Base-by-base conservation (phyloP, 805 yeast species). In the Myxozyma udenii region DNA sequence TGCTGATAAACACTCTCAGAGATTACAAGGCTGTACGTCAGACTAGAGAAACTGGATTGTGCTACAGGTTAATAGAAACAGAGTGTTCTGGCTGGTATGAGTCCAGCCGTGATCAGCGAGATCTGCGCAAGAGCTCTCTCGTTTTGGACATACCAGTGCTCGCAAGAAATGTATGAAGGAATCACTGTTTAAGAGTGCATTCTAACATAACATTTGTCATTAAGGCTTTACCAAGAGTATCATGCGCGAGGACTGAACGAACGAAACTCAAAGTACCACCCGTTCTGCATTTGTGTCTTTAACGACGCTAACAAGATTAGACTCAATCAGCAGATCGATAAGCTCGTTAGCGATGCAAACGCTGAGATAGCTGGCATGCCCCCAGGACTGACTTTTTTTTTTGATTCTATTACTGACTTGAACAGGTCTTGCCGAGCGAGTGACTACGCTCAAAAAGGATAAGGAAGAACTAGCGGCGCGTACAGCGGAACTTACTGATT, bases 11-110 rank as follows among this genome's bases (percentile, higher is more conserved):
- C n/a, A n/a, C n/a, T 26, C 24, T 3, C 24, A 46, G 48, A 19
- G 48, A 37, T 11, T 46, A 46, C 24, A 46, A 46, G 25, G 23
- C 55, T 22, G 55, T 35, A 44, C 11, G 24, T n/a, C n/a, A n/a
- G n/a, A n/a, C n/a, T n/a, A n/a, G n/a, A n/a, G n/a, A n/a, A n/a
- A n/a, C n/a, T n/a, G n/a, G n/a, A n/a, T n/a, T n/a, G n/a, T n/a
- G n/a, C n/a, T n/a, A n/a, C n/a, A n/a, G n/a, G n/a, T n/a, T n/a
- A n/a, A 9, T 28, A 12, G 19, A 5, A 16, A 26, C 5, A 51
- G 56, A 51, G 49, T n/a, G 51, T 51, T 1, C 46, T 51, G 22
- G 51, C 56, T 0, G 56, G 56, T 6, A 22, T 51, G 23, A 48
- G 49, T 22, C 56, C 56, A 1, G 48, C 56, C 5, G 38, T 44